These are phyloP conservation scores for Colletotrichum gloeosporioides DNA, from an alignment of 2,329 filamentous ascomycete genomes.

Conservation along the genomic window DNA sequence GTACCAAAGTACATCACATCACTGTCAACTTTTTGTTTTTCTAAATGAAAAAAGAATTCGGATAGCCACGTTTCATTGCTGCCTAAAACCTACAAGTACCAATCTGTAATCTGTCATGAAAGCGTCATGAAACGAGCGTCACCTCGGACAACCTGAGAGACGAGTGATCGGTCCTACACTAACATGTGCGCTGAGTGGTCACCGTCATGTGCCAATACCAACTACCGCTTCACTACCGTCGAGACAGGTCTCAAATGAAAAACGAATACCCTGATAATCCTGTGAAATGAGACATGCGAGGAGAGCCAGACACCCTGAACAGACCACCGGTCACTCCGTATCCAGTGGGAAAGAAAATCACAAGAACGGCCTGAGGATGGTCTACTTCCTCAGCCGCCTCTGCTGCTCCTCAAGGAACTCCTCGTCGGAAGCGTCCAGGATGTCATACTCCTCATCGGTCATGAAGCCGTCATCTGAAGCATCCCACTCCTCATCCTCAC, in stretches of 20 bases:
- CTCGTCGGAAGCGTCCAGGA: slow-evolving; percentile 92
- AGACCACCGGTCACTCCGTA: slow-evolving; percentile 14
- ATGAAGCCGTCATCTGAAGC: slow-evolving; percentile 78
- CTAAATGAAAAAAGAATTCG: not conserved
- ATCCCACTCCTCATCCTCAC: slow-evolving; percentile 66
- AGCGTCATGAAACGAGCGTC: slow-evolving; percentile 15
- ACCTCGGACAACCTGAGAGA: slow-evolving; percentile 7
- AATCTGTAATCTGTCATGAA: slow-evolving; percentile 22
- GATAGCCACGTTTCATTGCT: slow-evolving; percentile 4
- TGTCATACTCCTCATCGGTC: slow-evolving; percentile 98
- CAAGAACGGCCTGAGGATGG: not conserved
- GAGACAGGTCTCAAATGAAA: slow-evolving; percentile 2
- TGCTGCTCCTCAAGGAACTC: slow-evolving; percentile 70
- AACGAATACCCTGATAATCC: slow-evolving; percentile 6
- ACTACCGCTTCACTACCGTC: not conserved
- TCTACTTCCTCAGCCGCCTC: slow-evolving; percentile 45
- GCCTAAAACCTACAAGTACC: slow-evolving; percentile 22
- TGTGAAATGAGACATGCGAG: slow-evolving; percentile 11
- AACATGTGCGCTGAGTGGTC: not conserved
- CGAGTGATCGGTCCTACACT: not conserved
- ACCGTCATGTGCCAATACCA: not conserved
- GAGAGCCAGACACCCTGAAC: slow-evolving; percentile 12
- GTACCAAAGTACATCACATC: too few relatives aligned
- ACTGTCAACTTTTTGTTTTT: not conserved
- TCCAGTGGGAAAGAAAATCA: not conserved